Base-by-base conservation (phyloP, 2,329 filamentous ascomycete genomes). In the Emergomyces pasteurianus region DNA sequence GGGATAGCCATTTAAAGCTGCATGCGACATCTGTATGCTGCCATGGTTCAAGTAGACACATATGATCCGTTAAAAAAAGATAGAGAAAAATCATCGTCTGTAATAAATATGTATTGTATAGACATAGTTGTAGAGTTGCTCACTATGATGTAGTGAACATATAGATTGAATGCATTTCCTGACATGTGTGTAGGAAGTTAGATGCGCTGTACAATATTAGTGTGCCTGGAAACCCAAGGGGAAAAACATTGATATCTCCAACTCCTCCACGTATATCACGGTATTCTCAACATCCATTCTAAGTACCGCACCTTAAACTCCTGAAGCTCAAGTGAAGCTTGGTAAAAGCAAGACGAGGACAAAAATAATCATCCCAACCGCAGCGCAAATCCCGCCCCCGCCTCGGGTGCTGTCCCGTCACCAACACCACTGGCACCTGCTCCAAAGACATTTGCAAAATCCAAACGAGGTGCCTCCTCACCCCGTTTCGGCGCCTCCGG, bases 401-500 rank as follows among this genome's bases (percentile, higher is more conserved):
- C 50, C 79, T 81, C 74, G 3, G 34, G 2, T n/a, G 86, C 86
- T 58, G 78, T 79, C 70, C 86, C 84, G 69, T 87, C 86, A 65
- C 78, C 81, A 59, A 86, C 81, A 40, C 85, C 80, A 1, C 84
- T 83, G 1, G 26, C 46, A 26, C 10, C 46, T 2, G 8, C 54
- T 12, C 84, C 82, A 72, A 91, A 90, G 46, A 91, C 86, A 64
- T 86, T 82, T 59, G 83, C 86, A 68, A 90, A 86, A 72, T 91
- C 88, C 62, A 83, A 68, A 65, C 72, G 74, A 1, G 83, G 84
- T 61, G 83, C 83, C 61, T 87, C 84, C 58, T 88, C 85, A 0
- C 91, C 92, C 38, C 92, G 80, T 46, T 83, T 83, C 0, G 94
- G 94, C 7, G 94, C 94, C 72, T 91, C 86, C 0, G 94, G 94